A percentile compares a stretch with the other conserved stretches of the same genome.
Conservation (phyloP, 805 yeast genomes). For the Sugiyamaella smithiae region DNA sequence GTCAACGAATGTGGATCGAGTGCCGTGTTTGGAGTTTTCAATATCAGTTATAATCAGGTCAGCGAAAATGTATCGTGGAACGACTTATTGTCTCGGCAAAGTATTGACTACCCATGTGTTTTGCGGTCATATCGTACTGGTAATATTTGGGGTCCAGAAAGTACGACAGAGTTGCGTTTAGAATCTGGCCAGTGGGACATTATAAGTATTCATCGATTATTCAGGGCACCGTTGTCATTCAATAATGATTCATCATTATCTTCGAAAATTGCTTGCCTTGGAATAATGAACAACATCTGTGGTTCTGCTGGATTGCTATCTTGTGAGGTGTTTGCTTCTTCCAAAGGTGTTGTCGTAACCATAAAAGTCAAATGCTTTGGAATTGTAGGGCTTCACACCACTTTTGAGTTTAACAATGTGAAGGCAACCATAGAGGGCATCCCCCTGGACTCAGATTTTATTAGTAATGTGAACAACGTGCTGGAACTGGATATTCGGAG, state of each 20-base stretch:
- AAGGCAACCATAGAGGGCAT: slow-evolving; percentile 1
- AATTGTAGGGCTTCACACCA: slow-evolving; percentile 13
- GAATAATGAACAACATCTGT: slow-evolving; percentile 19
- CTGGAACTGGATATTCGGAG: neutral
- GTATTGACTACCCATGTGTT: slow-evolving; percentile 4
- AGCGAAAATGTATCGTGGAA: neutral
- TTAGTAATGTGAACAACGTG: neutral
- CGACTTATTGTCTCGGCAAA: neutral
- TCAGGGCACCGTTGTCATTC: slow-evolving; percentile 1
- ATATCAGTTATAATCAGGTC: slow-evolving; percentile 1
- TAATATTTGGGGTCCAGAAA: slow-evolving; percentile 12
- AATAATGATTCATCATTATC: slow-evolving; percentile 5
- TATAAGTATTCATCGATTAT: slow-evolving; percentile 18
- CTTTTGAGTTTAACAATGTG: neutral
- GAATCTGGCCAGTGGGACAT: slow-evolving; percentile 23
- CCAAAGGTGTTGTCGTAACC: neutral
- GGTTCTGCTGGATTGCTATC: slow-evolving; percentile 17
- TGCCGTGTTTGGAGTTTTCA: slow-evolving; percentile 4
- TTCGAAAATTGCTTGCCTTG: slow-evolving; percentile 11
- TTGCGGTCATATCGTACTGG: slow-evolving; percentile 16
- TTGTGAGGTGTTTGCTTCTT: neutral
- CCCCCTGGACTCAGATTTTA: neutral
- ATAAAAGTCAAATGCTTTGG: slow-evolving; percentile 17
- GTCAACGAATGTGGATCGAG: slow-evolving; percentile 7
- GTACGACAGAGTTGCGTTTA: neutral